Base-by-base conservation (phyloP, 768 basidiomycete genomes). In the Daedaleopsis nitida region DNA sequence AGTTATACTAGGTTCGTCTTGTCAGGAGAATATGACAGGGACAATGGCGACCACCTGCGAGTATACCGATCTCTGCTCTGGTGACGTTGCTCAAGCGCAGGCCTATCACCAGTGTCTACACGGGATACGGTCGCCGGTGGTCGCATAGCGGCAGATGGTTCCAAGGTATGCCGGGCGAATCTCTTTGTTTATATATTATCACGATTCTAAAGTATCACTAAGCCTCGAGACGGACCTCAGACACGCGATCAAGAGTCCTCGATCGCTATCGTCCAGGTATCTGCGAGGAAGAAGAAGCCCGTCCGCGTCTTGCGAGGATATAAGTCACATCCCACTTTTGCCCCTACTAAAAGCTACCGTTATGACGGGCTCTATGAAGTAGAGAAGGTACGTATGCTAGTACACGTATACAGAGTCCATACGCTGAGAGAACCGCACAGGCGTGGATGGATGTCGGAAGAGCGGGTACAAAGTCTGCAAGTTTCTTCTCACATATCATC, bases 311-410 rank as follows among this genome's bases (percentile, higher is more conserved):
- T 68, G 1, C 59, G 67, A 17, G 63, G 65, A 16, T 59, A 44
- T 48, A 62, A 59, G 5, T 55, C 60, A 1, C 59, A 54, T 9
- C 66, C 67, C 4, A 56, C 62, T 17, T 68, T 35, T 16, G 67
- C 67, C 0, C 67, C 67, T 5, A 45, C 52, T 0, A 19, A 56
- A 24, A 65, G 67, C 14, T 68, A 64, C 39, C 60, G 67, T 12
- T 68, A 68, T 37, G 67, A 68, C 43, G 67, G 67, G 0, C 58
- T 68, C 7, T 68, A 68, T 27, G 16, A 38, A 10, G 67, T 68
- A 0, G 56, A 59, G 13, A 21, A 45, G 32, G 67, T 68, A 44
- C 19, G 65, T 45, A 1, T 12, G 1, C 3, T 8, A 14, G 19
- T 1, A 5, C 17, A 24, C 6, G 37, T 38, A 12, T 42, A 32